Conservation (phyloP, 352 stramenopile species). For the Pythium periplocum region DNA sequence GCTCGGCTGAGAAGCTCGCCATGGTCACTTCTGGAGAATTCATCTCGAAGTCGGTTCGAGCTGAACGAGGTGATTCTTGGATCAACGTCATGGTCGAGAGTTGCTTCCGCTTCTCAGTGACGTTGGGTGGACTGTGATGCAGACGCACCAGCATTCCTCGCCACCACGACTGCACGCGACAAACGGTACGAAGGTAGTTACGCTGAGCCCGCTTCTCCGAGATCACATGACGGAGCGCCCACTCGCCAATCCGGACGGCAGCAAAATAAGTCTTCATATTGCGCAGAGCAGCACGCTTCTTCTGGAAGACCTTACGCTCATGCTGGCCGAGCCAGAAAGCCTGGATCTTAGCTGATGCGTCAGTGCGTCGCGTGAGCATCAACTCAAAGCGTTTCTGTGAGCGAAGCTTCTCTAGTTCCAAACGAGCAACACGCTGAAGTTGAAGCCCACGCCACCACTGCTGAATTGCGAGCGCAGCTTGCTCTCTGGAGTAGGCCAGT, state of each 20-base stretch:
- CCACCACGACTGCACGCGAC: constrained; percentile 65
- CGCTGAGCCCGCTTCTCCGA: constrained; percentile 5
- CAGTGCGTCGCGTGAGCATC: background rate
- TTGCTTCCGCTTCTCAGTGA: constrained; percentile 53
- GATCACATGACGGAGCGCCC: constrained; percentile 11
- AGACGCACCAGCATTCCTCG: constrained; percentile 57
- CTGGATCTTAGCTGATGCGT: constrained; percentile 5
- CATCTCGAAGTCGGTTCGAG: background rate
- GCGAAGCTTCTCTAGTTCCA: constrained; percentile 2
- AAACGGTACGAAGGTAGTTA: constrained; percentile 13
- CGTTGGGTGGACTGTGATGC: constrained; percentile 26
- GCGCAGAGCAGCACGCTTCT: constrained; percentile 1
- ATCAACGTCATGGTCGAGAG: constrained; percentile 50
- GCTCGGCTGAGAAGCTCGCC: constrained; percentile 10
- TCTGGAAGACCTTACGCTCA: background rate
- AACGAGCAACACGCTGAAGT: background rate
- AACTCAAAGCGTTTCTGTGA: constrained; percentile 1
- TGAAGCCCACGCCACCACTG: constrained; percentile 16
- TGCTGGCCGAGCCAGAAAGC: constrained; percentile 4
- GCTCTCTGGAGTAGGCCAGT: background rate
- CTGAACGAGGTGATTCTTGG: background rate
- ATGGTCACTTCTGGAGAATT: background rate
- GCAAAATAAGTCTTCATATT: constrained; percentile 11
- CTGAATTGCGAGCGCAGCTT: constrained; percentile 8
- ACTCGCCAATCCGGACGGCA: constrained; percentile 2